These are phyloP conservation scores for Cryptococcus sp. DNA, from an alignment of 1,284 basidiomycete species.

Conservation along the genomic window DNA sequence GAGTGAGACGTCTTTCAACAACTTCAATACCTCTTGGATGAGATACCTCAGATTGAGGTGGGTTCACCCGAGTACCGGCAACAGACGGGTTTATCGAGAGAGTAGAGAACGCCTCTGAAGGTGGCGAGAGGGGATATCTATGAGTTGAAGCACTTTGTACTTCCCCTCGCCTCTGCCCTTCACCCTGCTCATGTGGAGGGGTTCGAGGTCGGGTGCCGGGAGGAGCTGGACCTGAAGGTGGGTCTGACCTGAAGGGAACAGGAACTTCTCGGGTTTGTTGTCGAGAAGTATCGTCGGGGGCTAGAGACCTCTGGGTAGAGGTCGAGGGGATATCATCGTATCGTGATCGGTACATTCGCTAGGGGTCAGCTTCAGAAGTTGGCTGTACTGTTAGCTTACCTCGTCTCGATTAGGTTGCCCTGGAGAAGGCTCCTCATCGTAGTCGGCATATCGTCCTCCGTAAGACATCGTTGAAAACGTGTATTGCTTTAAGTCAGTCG, in stretches of 20 bases:
- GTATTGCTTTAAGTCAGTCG: background rate
- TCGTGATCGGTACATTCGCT: background rate
- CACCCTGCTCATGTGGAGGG: too few relatives aligned
- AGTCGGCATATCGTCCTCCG: constrained; percentile 7
- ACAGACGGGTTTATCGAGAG: background rate
- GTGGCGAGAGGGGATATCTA: too few relatives aligned
- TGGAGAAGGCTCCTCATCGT: constrained; percentile 6
- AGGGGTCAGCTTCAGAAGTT: too few relatives aligned
- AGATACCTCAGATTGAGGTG: background rate
- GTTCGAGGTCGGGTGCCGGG: background rate
- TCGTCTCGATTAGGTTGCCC: background rate
- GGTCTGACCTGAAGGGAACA: too few relatives aligned
- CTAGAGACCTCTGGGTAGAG: background rate
- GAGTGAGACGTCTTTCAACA: background rate
- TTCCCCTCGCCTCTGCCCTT: too few relatives aligned
- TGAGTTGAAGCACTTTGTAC: too few relatives aligned
- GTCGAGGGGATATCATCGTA: background rate
- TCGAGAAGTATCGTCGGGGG: too few relatives aligned
- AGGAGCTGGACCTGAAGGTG: background rate
- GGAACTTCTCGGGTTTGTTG: too few relatives aligned
- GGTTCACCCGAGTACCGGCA: background rate
- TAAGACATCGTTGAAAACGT: constrained; percentile 4
- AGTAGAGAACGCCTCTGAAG: too few relatives aligned
- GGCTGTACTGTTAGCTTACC: background rate
- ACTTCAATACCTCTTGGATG: background rate